Evolutionary conservation across 2,329 filamentous ascomycete species (phyloP), one percentile per base, ranked within the genome.

Genomic region (Clonostachys chloroleuca): DNA sequence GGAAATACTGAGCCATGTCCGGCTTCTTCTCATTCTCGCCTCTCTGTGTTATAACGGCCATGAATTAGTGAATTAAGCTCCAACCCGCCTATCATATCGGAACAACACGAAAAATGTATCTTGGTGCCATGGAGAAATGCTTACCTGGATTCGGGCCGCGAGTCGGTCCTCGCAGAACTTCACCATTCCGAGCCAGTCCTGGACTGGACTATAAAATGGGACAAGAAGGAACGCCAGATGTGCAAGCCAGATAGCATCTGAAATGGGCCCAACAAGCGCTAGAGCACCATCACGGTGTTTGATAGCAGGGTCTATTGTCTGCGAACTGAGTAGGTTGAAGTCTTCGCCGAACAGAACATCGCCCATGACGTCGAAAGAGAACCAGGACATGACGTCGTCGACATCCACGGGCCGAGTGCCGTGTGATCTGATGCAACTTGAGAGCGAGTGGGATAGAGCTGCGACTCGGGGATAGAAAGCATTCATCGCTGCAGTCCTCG

Each of bases 361-460:
- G 2, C 45, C 45, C 30, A 47, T 47, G 9, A 47, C 37, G 40
- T 47, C 45, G 40, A 42, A 47, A 9, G 45, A 36, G 13, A 47
- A 33, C 14, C 16, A 34, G 7, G 40, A 35, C n/a, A 47, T 30
- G 24, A 43, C 12, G 20, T 18, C 41, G 24, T 43, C 34, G 16
- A 43, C 12, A 16, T 20, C n/a, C 17, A 30, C 17, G 41, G 34
- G 18, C 6, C 13, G 13, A 37, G 13, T 16, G 36, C 36, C 16
- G 36, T 24, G 20, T 5, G 20, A 24, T 8, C 20, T 24, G 20
- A 24, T 24, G 6, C 20, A 24, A 6, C 20, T 24, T 6, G 20
- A 24, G 20, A 24, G 20, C 4, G 20, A 24, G 20, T 24, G 20
- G 20, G 20, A 24, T 6, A 24, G 5, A 24, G 20, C 20, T 24